A percentile compares a stretch with the other conserved stretches of the same genome.
These are phyloP conservation scores for Gossypium raimondii DNA, from an alignment of 345 rosid genomes.

Conservation along the genomic window DNA sequence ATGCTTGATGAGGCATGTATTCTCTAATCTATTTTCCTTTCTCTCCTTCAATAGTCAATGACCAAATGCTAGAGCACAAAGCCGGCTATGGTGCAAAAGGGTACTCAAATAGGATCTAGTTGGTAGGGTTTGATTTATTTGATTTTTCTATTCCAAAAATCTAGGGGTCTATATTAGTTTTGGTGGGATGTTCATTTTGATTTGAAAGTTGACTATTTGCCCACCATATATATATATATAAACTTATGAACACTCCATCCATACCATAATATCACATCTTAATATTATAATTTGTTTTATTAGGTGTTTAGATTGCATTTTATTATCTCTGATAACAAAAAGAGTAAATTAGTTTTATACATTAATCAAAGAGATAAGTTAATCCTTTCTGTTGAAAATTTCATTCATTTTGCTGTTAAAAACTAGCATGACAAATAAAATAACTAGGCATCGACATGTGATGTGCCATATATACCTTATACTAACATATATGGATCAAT, in stretches of 20 bases:
- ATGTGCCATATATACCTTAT: too few species aligned
- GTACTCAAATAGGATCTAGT: slow-evolving; percentile 35
- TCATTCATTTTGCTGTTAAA: too few species aligned
- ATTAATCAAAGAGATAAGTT: too few species aligned
- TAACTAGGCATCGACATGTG: too few species aligned
- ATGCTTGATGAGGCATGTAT: slow-evolving; percentile 99
- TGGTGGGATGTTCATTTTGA: slow-evolving; percentile 39
- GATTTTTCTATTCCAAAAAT: neutral
- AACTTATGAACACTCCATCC: neutral
- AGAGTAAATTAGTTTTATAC: too few species aligned
- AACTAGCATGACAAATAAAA: too few species aligned
- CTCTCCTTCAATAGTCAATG: slow-evolving; percentile 28
- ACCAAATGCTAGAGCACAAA: slow-evolving; percentile 22
- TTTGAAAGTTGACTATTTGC: slow-evolving; percentile 33
- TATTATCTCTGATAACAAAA: accelerated
- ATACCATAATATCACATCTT: too few species aligned
- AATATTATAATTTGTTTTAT: too few species aligned
- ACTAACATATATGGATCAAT: accelerated
- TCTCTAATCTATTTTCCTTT: slow-evolving; percentile 8
- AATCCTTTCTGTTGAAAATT: too few species aligned
- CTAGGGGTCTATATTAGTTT: slow-evolving; percentile 10
- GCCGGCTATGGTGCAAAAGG: slow-evolving; percentile 56
- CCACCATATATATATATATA: slow-evolving; percentile 27
- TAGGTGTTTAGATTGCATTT: too few species aligned
- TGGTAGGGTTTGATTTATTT: slow-evolving; percentile 35